Evolutionary conservation across 1,284 basidiomycete species (phyloP).

Genomic region (Rhodotorula sp.): DNA sequence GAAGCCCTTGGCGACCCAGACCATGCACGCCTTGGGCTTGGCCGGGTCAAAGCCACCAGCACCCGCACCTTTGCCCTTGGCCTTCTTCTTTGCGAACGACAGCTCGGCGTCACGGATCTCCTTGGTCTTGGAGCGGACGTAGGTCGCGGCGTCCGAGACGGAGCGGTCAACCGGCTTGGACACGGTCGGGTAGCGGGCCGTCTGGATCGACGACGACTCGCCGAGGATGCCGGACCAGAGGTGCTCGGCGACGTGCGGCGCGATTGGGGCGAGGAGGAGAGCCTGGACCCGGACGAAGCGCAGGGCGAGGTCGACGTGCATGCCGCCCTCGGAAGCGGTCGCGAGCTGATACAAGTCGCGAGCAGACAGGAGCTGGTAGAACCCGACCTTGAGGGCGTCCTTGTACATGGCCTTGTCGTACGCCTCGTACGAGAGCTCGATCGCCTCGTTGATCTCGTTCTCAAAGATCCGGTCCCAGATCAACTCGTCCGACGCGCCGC

Average conservation of each 20-base stretch:
- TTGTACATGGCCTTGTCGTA: constrained; percentile 91
- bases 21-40: constrained; percentile 77
- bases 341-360: constrained; percentile 98
- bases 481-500: constrained; percentile 60
- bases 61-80: constrained; percentile 57
- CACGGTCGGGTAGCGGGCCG: constrained; percentile 71
- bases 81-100: constrained; percentile 64
- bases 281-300: constrained; percentile 81
- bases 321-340: constrained; percentile 68
- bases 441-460: constrained; percentile 84
- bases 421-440: constrained; percentile 72
- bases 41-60: constrained; percentile 68
- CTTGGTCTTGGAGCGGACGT: constrained; percentile 83
- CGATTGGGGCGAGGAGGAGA: constrained; percentile 81
- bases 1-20: constrained; percentile 88
- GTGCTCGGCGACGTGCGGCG: constrained; percentile 93
- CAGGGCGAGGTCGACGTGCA: constrained; percentile 75
- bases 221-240: constrained; percentile 74
- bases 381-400: constrained; percentile 90
- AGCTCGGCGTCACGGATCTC: constrained; percentile 87
- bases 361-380: constrained; percentile 90
- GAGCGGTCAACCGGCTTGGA: constrained; percentile 50
- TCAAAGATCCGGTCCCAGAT: constrained; percentile 78
- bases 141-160: constrained; percentile 69
- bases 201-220: constrained; percentile 73